Evolutionary conservation across 2,329 filamentous ascomycete genomes (phyloP).

Genomic region (Aspergillus phoenicis): DNA sequence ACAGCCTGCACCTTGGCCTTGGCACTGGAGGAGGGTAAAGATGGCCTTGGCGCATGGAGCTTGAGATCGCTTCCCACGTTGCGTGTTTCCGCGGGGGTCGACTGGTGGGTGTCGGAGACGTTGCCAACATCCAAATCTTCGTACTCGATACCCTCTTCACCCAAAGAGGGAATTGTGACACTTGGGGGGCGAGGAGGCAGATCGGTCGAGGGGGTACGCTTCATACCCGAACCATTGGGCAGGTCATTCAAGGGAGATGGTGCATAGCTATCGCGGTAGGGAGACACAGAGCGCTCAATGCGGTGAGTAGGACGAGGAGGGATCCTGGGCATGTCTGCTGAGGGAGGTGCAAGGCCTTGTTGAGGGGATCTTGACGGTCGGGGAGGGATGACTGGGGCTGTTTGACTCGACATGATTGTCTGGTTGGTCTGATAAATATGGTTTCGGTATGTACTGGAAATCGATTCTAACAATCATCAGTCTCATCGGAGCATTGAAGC

Average conservation of each 20-base stretch:
- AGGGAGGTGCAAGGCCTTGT: slow-evolving; percentile 41
- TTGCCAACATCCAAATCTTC: slow-evolving; percentile 59
- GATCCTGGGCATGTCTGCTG: slow-evolving; percentile 65
- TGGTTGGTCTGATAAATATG: slow-evolving; percentile 12
- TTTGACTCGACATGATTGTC: slow-evolving; percentile 41
- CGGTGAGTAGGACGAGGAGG: slow-evolving; percentile 74
- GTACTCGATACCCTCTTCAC: slow-evolving; percentile 90
- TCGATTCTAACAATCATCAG: slow-evolving; percentile 8
- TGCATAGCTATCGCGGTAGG: slow-evolving; percentile 75
- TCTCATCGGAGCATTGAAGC: not conserved
- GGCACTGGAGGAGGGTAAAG: slow-evolving; percentile 76
- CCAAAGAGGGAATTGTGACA: slow-evolving; percentile 79
- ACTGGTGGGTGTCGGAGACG: slow-evolving; percentile 44
- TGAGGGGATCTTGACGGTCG: slow-evolving; percentile 60
- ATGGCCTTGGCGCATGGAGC: slow-evolving; percentile 86
- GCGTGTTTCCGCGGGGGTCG: slow-evolving; percentile 71
- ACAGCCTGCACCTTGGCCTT: slow-evolving; percentile 81
- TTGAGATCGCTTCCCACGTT: slow-evolving; percentile 79
- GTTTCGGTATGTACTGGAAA: slow-evolving; percentile 5
- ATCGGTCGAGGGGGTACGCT: slow-evolving; percentile 39
- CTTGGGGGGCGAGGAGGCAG: slow-evolving; percentile 66
- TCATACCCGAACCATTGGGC: slow-evolving; percentile 46
- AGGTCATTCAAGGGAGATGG: slow-evolving; percentile 82
- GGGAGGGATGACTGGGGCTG: slow-evolving; percentile 63
- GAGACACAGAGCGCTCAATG: slow-evolving; percentile 74